Evolutionary conservation across 768 basidiomycete species (phyloP).

Genomic region (Multifurca ochricompacta): DNA sequence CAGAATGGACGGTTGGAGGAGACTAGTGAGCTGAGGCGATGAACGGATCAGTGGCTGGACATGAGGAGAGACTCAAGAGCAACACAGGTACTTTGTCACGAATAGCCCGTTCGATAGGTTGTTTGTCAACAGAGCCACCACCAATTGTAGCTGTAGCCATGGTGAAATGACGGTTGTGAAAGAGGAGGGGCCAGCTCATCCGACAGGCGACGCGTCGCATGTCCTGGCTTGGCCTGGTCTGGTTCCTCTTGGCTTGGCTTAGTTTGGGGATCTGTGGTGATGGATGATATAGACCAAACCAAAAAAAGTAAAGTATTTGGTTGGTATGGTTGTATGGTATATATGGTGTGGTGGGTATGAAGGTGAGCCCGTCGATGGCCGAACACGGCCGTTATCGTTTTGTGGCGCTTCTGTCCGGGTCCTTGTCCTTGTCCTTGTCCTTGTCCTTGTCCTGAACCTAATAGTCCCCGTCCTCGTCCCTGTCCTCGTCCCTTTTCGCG

Average conservation of each 20-base stretch:
- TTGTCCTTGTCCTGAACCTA: not conserved
- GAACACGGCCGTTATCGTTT: not conserved
- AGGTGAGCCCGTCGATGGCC: not conserved
- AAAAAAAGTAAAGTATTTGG: no score
- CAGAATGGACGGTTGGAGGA: constrained; percentile 56
- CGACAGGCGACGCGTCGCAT: constrained; percentile 12
- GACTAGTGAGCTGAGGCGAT: constrained; percentile 45
- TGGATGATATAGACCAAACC: no score
- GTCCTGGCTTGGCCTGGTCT: not conserved
- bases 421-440: not conserved
- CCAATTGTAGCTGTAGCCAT: constrained; percentile 21
- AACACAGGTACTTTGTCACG: constrained; percentile 19
- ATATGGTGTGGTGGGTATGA: no score
- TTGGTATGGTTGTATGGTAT: no score
- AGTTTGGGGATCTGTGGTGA: no score
- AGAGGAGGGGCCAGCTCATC: constrained; percentile 16
- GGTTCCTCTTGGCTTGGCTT: no score
- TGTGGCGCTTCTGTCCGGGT: not conserved
- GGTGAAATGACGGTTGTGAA: constrained; percentile 20
- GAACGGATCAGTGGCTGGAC: constrained; percentile 19
- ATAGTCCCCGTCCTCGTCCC: not conserved
- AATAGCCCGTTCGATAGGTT: constrained; percentile 19
- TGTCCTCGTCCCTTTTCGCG: not conserved
- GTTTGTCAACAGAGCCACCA: constrained; percentile 5
- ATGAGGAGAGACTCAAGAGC: not conserved